These are phyloP conservation scores for Aspergillus sparsus DNA, from an alignment of 495 filamentous ascomycete genomes.

Conservation along the genomic window DNA sequence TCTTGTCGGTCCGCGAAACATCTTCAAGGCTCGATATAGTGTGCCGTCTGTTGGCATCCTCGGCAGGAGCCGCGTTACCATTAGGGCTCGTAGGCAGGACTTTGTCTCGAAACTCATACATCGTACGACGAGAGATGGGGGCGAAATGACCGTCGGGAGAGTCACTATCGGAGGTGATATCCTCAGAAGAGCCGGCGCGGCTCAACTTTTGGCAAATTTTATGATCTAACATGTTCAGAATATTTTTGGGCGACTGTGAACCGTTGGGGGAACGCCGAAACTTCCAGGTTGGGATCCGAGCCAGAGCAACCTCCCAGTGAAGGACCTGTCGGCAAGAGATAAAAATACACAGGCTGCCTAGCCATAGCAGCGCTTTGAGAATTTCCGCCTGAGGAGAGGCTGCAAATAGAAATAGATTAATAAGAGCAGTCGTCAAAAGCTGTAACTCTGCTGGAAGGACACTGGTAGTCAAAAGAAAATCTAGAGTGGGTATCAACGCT, in stretches of 20 bases:
- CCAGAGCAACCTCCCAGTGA: constrained; percentile 82
- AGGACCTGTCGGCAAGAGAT: constrained; percentile 72
- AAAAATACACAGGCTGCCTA: constrained; percentile 77
- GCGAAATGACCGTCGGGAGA: constrained; percentile 26
- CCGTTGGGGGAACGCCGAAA: constrained; percentile 62
- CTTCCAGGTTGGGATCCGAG: constrained; percentile 87
- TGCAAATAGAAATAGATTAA: constrained; percentile 79
- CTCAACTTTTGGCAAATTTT: constrained; percentile 48
- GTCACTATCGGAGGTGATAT: constrained; percentile 48
- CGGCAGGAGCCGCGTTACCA: constrained; percentile 26
- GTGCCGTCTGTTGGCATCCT: constrained; percentile 49
- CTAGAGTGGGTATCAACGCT: constrained; percentile 69
- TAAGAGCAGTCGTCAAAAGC: constrained; percentile 75
- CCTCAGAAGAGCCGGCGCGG: constrained; percentile 34
- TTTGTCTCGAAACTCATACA: constrained; percentile 26
- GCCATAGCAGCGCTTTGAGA: constrained; percentile 80
- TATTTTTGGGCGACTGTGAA: constrained; percentile 47
- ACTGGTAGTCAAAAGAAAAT: constrained; percentile 82
- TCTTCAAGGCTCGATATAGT: constrained; percentile 51
- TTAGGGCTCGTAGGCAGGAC: constrained; percentile 21
- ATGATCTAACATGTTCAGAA: constrained; percentile 55
- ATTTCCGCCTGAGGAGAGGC: constrained; percentile 82
- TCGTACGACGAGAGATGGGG: constrained; percentile 32
- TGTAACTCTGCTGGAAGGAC: constrained; percentile 84
- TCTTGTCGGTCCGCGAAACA: constrained; percentile 32